phyloP scores from a whole-genome alignment of 2,329 filamentous ascomycete genomes.

The Monosporascus ibericus region DNA sequence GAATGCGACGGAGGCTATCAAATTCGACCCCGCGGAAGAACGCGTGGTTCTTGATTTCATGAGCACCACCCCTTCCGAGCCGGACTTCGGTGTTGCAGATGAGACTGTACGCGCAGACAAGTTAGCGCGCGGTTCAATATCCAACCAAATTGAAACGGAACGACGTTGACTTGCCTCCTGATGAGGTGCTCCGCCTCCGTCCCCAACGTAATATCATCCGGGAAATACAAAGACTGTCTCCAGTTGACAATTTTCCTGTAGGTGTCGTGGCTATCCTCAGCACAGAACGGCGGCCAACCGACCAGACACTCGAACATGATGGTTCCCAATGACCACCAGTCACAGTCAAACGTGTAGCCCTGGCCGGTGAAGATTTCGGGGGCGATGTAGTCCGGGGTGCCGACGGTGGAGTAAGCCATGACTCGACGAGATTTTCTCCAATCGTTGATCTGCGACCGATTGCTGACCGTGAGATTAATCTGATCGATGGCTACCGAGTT shows the following conservation, averaged over 20 bases:
- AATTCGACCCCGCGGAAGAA: conserved; percentile 98
- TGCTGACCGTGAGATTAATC: conserved; percentile 96
- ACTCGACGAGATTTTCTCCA: conserved; percentile 93
- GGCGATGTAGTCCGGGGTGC: conserved; percentile 96
- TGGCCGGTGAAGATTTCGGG: conserved; percentile 97
- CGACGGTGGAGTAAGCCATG: conserved; percentile 97
- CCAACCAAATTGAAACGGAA: neutral
- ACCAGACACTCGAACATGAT: conserved; percentile 99
- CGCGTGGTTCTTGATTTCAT: conserved; percentile 86
- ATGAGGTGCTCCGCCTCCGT: conserved; percentile 89
- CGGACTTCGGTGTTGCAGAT: conserved; percentile 92
- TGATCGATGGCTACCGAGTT: conserved; percentile 95
- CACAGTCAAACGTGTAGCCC: conserved; percentile 93
- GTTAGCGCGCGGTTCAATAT: conserved; percentile 4
- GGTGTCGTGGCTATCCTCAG: conserved; percentile 93
- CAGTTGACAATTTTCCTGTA: conserved; percentile 99
- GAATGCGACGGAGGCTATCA: conserved; percentile 84
- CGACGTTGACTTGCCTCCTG: conserved; percentile 58
- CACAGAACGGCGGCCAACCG: conserved; percentile 98
- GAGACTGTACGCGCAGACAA: conserved; percentile 49
- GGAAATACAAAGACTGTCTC: conserved; percentile 93
- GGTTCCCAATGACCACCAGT: conserved; percentile 98
- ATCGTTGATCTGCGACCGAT: conserved; percentile 96
- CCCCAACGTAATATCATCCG: conserved; percentile 85
- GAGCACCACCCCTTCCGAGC: conserved; percentile 77